Base-by-base conservation (phyloP, 441 rosid genomes). In the Adansonia grandidieri region DNA sequence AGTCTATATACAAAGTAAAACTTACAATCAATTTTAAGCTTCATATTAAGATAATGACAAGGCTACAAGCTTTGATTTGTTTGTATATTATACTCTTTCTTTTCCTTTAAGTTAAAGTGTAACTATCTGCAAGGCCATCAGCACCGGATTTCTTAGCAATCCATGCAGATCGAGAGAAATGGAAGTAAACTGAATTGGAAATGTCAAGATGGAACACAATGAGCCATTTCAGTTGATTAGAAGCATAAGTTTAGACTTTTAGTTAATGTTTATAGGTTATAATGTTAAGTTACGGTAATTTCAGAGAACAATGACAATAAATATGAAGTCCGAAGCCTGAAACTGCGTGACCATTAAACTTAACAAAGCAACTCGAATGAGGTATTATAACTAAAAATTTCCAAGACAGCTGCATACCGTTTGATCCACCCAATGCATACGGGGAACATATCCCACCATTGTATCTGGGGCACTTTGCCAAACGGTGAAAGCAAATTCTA, bases 401-500 rank as follows among this genome's bases (percentile, higher is more conserved):
- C 6, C 67, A 75, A 57, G 32, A n/a, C 5, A 77, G 66, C 53
- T 15, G 71, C 87, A 53, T 93, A 93, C 98, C 85, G 80, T 77
- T 62, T 84, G 74, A 78, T 90, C 91, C 77, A 91, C 51, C 91
- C 96, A 91, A 83, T 92, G 95, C 19, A 81, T 86, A 67, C 97
- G 96, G 2, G 98, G 97, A 37, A 95, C 98, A 42, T 90, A 95
- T 58, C 98, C 98, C 77, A 91, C 95, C 98, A 95, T 93, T 17
- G 89, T 79, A 81, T 92, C 87, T 0, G 92, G 91, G 71, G 98
- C 98, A 86, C 93, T 92, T 82, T 78, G 90, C 98, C 98, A 95
- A 77, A 95, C 96, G 79, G 74, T 88, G 74, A 91, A 95, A 73
- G 98, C 98, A 81, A 95, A 89, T 78, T 95, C 92, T 19, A 93